Conservation (phyloP, 2,329 filamentous ascomycete genomes). For the Apiospora aurea region DNA sequence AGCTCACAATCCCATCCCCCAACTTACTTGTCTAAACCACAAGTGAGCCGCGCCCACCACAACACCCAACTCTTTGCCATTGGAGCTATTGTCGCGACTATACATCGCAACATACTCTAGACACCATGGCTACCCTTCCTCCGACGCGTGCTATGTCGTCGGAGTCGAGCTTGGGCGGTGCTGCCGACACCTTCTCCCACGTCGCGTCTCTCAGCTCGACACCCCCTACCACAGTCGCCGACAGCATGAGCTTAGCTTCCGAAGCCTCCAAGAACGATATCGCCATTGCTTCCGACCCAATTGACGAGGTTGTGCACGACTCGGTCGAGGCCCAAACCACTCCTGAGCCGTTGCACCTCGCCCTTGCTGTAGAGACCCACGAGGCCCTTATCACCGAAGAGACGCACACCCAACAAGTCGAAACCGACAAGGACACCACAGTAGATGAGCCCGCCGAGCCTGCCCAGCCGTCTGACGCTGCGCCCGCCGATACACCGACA, state of each 20-base stretch:
- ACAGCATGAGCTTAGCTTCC: constrained; percentile 65
- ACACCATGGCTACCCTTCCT: constrained; percentile 27
- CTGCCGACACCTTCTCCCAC: constrained; percentile 54
- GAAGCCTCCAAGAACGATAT: constrained; percentile 67
- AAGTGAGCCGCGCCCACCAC: neutral
- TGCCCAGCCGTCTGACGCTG: neutral
- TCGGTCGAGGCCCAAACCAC: constrained; percentile 27
- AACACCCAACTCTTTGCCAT: constrained; percentile 16
- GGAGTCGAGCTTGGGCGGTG: constrained; percentile 38
- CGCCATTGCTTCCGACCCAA: constrained; percentile 58
- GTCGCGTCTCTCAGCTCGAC: constrained; percentile 67
- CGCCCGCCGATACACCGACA: constrained; percentile 23
- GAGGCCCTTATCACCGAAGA: constrained; percentile 33
- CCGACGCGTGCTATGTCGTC: constrained; percentile 48
- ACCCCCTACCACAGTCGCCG: constrained; percentile 71
- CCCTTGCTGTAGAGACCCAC: constrained; percentile 30
- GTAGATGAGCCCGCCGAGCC: neutral
- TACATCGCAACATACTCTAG: constrained; percentile 7
- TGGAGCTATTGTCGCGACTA: constrained; percentile 27
- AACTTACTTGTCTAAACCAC: neutral
- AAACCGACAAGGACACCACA: neutral
- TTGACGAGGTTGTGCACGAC: constrained; percentile 50
- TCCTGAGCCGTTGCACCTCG: constrained; percentile 19
- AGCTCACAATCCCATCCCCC: neutral
- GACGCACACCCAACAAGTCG: constrained; percentile 24